Conservation (phyloP, 306 rosid genomes). For the Vigna reflexopilosa region DNA sequence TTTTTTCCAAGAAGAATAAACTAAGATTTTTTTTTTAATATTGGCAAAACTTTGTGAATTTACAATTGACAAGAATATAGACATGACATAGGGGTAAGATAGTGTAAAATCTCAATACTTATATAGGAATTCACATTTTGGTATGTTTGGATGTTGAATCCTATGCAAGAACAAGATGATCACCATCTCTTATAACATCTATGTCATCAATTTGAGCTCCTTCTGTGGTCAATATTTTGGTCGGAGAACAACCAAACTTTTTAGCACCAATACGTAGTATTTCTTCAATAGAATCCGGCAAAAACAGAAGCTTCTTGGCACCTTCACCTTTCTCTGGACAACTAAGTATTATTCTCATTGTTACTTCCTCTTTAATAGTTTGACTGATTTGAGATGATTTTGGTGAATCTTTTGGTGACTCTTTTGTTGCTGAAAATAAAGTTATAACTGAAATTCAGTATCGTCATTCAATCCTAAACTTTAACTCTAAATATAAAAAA, state of each 20-base stretch:
- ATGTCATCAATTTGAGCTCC: constrained; percentile 74
- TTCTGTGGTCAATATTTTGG: constrained; percentile 57
- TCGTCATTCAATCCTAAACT: not conserved
- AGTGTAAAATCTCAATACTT: not conserved
- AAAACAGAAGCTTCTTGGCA: constrained; percentile 55
- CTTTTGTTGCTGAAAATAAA: constrained; percentile 44
- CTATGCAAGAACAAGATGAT: constrained; percentile 56
- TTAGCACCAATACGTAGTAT: constrained; percentile 59
- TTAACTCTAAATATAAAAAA: no score
- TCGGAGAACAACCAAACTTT: constrained; percentile 54
- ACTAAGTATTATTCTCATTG: constrained; percentile 55
- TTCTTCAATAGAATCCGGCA: constrained; percentile 59
- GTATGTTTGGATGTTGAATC: not conserved
- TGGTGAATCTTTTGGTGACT: not conserved
- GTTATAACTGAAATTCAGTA: not conserved
- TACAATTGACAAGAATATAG: not conserved
- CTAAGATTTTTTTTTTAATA: no score
- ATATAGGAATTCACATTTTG: not conserved
- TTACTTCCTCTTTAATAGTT: not conserved
- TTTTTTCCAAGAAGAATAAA: no score
- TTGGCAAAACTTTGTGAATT: not conserved
- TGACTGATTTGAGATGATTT: constrained; percentile 1
- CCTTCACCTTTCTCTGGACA: constrained; percentile 54
- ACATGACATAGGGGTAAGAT: not conserved
- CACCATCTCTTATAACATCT: constrained; percentile 68